Percentiles rank a stretch among this genome's conserved stretches.
Conservation (phyloP, 2,329 filamentous ascomycete species). For the Sporothrix pseudoabietina region DNA sequence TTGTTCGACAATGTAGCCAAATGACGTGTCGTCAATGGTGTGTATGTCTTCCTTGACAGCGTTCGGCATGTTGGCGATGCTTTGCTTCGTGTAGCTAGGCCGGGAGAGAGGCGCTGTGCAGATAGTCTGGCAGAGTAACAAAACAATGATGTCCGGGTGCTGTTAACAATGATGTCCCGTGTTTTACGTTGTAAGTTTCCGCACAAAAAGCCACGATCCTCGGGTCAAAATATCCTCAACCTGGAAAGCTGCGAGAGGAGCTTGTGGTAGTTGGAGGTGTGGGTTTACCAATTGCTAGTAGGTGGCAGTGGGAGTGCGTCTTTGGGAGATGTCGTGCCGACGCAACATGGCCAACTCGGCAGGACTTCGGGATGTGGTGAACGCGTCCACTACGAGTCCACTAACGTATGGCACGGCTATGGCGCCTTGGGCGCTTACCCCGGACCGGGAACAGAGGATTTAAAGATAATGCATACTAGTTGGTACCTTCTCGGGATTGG, state of each 20-base stretch:
- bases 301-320: not conserved
- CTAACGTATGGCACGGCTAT: too few species aligned
- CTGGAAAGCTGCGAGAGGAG: too few species aligned
- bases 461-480: too few species aligned
- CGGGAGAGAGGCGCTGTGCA: not conserved
- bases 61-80: conserved; percentile 38
- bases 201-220: too few species aligned
- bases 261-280: too few species aligned
- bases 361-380: conserved; percentile 3
- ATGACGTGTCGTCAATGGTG: conserved; percentile 39
- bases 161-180: too few species aligned
- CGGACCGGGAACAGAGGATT: too few species aligned
- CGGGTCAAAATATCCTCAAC: not conserved
- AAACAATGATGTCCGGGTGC: not conserved
- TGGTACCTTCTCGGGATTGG: too few species aligned
- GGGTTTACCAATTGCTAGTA: too few species aligned
- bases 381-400: too few species aligned
- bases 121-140: not conserved
- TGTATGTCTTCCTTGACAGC: conserved; percentile 38
- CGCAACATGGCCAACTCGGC: not conserved
- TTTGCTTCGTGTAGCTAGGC: not conserved
- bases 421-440: too few species aligned
- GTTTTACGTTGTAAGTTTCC: too few species aligned
- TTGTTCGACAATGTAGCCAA: conserved; percentile 48
- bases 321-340: not conserved